Base-by-base conservation (phyloP, 208 protist genomes). In the Trypanosoma conorhini region DNA sequence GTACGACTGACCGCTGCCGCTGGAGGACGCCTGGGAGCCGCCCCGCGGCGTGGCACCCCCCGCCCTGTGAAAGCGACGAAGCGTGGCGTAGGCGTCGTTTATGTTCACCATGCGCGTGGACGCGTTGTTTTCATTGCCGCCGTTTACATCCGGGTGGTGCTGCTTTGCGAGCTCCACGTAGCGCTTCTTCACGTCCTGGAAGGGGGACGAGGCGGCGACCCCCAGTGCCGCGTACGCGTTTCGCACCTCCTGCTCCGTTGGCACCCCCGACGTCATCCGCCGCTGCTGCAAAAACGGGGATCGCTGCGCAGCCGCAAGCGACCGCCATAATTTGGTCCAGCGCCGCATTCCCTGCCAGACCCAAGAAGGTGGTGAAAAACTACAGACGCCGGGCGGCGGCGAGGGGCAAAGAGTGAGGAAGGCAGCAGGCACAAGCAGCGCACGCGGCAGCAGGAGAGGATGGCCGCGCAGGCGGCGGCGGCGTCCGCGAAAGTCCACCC, bases 121-220 rank as follows among this genome's bases (percentile, higher is more conserved):
- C 63, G 69, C 73, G 38, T 64, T 66, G 9, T 21, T 22, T 40
- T n/a, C 68, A 64, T 59, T 31, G 13, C 59, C 74, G 22, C 56
- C 72, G 21, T 83, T 77, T 9, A 96, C 85, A 60, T 97, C 92
- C 0, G 92, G 92, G 79, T 97, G 92, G 65, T 97, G 89, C 70
- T 91, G 70, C 76, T 95, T 97, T 15, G 89, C 92, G 15, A 97
- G 81, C 33, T 83, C 80, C 3, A 92, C 74, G 62, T 96, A 97
- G 26, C 80, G 74, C 67, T 87, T 84, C 66, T 93, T 94, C n/a
- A 97, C 80, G 51, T 94, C 90, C 4, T 77, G 57, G 52, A 89
- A 83, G 0, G 84, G 54, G 24, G 75, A 70, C 1, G 75, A 80
- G 26, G 66, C 55, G 28, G 74, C 52, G 40, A 92, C 76, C n/a